Evolutionary conservation across 345 rosid genomes (phyloP).

Genomic region (Acer saccharum): DNA sequence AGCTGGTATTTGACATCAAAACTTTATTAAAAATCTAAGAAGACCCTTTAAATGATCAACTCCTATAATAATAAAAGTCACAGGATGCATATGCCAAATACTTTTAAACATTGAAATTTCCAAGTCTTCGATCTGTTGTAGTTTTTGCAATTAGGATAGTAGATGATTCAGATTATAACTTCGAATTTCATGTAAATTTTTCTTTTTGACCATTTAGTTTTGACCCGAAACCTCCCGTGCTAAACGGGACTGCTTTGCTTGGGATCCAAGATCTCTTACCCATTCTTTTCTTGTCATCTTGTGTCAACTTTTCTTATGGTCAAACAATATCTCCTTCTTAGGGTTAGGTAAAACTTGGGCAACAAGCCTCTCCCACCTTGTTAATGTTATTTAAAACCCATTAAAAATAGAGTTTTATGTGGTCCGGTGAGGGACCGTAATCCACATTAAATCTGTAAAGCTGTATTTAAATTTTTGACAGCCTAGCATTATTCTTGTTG

Average conservation of each 20-base stretch:
- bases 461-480: neutral
- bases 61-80: neutral
- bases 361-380: neutral
- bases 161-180: neutral
- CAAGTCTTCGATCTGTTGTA: neutral
- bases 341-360: conserved; percentile 1
- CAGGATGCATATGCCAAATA: neutral
- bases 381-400: neutral
- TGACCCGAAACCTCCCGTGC: neutral
- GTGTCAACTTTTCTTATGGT: neutral
- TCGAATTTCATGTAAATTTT: neutral
- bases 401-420: neutral
- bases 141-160: neutral
- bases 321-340: neutral
- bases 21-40: neutral
- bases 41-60: neutral
- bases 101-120: neutral
- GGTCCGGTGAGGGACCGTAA: neutral
- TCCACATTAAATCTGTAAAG: neutral
- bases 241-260: neutral
- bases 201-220: neutral
- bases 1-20: neutral
- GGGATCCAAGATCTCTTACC: neutral
- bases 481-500: too few relatives aligned
- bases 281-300: neutral